These are phyloP conservation scores for Bipolaris oryzae DNA, from an alignment of 2,329 filamentous ascomycete species.

Conservation along the genomic window DNA sequence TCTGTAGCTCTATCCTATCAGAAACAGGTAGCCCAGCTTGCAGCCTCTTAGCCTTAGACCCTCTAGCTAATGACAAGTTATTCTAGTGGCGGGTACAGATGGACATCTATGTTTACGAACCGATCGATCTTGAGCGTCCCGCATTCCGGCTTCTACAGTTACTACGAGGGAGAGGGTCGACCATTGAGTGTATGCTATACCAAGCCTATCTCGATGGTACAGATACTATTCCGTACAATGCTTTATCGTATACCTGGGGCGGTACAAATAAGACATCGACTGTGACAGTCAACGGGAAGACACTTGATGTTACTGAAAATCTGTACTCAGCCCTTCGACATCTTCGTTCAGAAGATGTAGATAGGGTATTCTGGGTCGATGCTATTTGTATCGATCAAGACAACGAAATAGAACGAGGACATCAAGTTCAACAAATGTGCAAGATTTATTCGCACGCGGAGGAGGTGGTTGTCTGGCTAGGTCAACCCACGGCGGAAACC, in stretches of 20 bases:
- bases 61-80: no score
- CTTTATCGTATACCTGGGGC: neutral
- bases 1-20: no score
- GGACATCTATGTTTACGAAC: neutral
- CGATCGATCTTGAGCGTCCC: neutral
- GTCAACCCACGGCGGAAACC: neutral
- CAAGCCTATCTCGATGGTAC: neutral
- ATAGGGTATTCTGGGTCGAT: constrained; percentile 2
- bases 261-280: neutral
- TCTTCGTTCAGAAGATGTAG: neutral
- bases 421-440: constrained; percentile 6
- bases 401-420: neutral
- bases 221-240: neutral
- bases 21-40: no score
- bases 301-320: neutral
- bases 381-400: constrained; percentile 4
- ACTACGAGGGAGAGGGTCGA: neutral
- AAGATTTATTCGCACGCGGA: neutral
- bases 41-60: no score
- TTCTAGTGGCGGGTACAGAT: no score
- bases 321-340: neutral
- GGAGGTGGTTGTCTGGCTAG: neutral
- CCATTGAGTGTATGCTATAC: neutral
- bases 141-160: neutral
- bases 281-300: neutral